A percentile compares a stretch with the other conserved stretches of the same genome.
phyloP scores from a whole-genome alignment of 768 basidiomycete species.

The Termitomyces sp. region DNA sequence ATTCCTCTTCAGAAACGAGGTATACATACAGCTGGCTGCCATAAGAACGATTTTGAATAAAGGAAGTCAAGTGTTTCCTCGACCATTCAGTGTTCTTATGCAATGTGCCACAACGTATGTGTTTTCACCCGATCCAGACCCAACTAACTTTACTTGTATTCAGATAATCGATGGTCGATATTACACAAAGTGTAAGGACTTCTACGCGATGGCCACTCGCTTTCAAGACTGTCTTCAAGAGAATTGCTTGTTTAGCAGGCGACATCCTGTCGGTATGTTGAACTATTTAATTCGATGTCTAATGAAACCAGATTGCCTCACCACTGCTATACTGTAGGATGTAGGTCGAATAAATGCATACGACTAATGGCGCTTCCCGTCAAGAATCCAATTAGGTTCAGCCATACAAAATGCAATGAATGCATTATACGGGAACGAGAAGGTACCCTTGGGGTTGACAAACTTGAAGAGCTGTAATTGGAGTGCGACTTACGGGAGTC shows the following conservation, averaged over 20 bases:
- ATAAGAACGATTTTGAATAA: constrained; percentile 16
- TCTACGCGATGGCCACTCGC: constrained; percentile 67
- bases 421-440: constrained; percentile 33
- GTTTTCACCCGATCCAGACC: background rate
- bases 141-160: background rate
- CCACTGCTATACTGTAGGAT: constrained; percentile 33
- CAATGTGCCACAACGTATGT: constrained; percentile 77
- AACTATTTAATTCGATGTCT: constrained; percentile 1
- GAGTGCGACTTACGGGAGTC: background rate
- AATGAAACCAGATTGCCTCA: background rate
- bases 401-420: constrained; percentile 45
- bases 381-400: constrained; percentile 70
- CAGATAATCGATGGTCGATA: constrained; percentile 78
- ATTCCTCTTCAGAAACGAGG: constrained; percentile 39
- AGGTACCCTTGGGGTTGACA: constrained; percentile 19
- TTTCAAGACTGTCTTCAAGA: constrained; percentile 61
- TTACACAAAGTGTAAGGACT: constrained; percentile 68
- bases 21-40: constrained; percentile 31
- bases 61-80: constrained; percentile 5
- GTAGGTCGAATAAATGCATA: constrained; percentile 52
- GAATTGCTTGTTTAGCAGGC: constrained; percentile 69
- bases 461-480: background rate
- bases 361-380: constrained; percentile 68
- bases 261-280: constrained; percentile 51
- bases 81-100: constrained; percentile 1